These are phyloP conservation scores for Globisporangium takayamanum DNA, from an alignment of 352 stramenopile genomes.

Conservation along the genomic window DNA sequence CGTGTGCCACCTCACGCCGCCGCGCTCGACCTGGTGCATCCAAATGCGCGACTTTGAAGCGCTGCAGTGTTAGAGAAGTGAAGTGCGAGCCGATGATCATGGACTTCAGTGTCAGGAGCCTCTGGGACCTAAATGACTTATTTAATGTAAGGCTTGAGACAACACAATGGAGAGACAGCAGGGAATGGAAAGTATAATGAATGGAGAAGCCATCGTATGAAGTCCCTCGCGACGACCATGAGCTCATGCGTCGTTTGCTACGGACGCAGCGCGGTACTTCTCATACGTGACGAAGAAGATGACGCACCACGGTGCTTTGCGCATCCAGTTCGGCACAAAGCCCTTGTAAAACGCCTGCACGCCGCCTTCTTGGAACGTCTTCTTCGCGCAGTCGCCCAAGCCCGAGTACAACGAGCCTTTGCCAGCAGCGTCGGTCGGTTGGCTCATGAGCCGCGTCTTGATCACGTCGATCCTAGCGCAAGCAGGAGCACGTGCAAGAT, in stretches of 20 bases:
- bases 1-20: conserved; percentile 56
- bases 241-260: conserved; percentile 17
- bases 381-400: conserved; percentile 61
- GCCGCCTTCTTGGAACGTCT: conserved; percentile 69
- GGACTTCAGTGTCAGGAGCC: too few species aligned
- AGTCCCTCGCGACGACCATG: too few species aligned
- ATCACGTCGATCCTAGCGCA: conserved; percentile 67
- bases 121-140: background rate
- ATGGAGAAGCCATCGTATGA: too few species aligned
- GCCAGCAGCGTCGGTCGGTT: conserved; percentile 50
- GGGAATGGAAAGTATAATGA: too few species aligned
- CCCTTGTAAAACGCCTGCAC: conserved; percentile 75
- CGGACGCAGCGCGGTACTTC: conserved; percentile 51
- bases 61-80: conserved; percentile 33
- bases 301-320: conserved; percentile 80
- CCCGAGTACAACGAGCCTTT: conserved; percentile 56
- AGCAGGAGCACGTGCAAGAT: background rate
- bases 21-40: conserved; percentile 77
- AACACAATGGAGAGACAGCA: background rate
- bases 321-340: conserved; percentile 85
- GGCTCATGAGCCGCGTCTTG: conserved; percentile 81
- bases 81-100: too few species aligned
- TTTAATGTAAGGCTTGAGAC: background rate
- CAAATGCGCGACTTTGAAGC: conserved; percentile 75
- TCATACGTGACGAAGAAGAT: conserved; percentile 88